phyloP scores from a whole-genome alignment of 2,329 filamentous ascomycete species.

The Pyrenophora tritici-repentis region DNA sequence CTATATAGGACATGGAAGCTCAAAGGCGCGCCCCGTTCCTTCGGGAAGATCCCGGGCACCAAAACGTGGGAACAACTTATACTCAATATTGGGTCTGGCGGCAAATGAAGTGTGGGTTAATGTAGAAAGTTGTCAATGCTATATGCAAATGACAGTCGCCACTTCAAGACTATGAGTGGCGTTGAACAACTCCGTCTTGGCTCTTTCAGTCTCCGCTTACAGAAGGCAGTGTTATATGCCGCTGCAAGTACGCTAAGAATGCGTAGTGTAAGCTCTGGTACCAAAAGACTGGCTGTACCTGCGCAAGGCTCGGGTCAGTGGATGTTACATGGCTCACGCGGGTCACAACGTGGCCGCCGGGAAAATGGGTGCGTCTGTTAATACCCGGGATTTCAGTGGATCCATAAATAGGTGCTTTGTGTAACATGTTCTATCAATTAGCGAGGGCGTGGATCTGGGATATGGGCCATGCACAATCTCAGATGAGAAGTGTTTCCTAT shows the following conservation, averaged over 20 bases:
- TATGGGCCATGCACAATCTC: not conserved
- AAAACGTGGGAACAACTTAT: conserved; percentile 8
- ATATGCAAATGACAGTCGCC: no score
- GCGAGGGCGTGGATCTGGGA: not conserved
- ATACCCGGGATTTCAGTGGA: not conserved
- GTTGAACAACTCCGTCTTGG: no score
- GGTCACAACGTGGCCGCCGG: not conserved
- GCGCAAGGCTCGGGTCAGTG: not conserved
- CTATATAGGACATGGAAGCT: conserved; percentile 9
- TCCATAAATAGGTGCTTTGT: not conserved
- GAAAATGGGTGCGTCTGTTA: not conserved
- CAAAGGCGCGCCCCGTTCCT: conserved; percentile 13
- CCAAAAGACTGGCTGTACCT: not conserved
- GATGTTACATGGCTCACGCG: not conserved
- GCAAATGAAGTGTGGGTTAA: no score
- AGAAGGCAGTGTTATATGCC: no score
- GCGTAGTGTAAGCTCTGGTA: no score
- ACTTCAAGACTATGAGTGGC: no score
- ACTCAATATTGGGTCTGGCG: not conserved
- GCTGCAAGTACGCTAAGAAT: no score
- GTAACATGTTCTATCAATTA: not conserved
- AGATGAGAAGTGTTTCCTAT: no score
- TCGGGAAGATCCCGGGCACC: conserved; percentile 8
- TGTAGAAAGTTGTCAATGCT: no score
- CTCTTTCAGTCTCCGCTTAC: no score